A percentile compares a stretch with the other conserved stretches of the same genome.
These are phyloP conservation scores for Beauveria varroae DNA, from an alignment of 2,329 filamentous ascomycete species.

Conservation along the genomic window DNA sequence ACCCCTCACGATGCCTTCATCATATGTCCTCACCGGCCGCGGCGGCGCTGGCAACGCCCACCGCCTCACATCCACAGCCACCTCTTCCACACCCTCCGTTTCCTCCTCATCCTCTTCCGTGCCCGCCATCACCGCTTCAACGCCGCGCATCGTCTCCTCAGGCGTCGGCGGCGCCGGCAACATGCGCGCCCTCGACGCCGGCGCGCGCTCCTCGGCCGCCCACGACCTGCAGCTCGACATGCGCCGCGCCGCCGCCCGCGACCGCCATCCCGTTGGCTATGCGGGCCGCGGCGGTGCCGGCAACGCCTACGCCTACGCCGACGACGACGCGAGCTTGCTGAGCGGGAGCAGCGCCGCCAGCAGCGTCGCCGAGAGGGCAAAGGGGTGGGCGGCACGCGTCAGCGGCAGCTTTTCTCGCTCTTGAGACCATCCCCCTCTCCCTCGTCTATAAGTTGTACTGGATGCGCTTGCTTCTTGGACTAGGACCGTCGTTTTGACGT, in stretches of 20 bases:
- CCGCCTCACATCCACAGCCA: slow-evolving; percentile 34
- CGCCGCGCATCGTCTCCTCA: slow-evolving; percentile 49
- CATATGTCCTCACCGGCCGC: slow-evolving; percentile 45
- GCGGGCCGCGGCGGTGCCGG: slow-evolving; percentile 61
- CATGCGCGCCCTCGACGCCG: slow-evolving; percentile 41
- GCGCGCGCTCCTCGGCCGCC: slow-evolving; percentile 37
- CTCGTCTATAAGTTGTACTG: too few relatives aligned
- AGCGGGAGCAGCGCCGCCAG: slow-evolving; percentile 19
- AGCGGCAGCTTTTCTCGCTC: slow-evolving; percentile 17
- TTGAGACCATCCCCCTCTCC: background rate
- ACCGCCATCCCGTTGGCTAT: slow-evolving; percentile 45
- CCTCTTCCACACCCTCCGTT: background rate
- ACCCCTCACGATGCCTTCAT: slow-evolving; percentile 27
- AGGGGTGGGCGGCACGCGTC: slow-evolving; percentile 18
- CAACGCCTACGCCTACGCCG: slow-evolving; percentile 47
- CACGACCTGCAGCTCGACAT: slow-evolving; percentile 42
- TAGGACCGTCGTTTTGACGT: too few relatives aligned
- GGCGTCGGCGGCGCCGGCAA: slow-evolving; percentile 64
- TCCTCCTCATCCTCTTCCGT: slow-evolving; percentile 25
- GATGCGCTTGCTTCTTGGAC: too few relatives aligned
- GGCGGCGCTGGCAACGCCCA: slow-evolving; percentile 51
- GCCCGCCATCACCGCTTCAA: slow-evolving; percentile 24
- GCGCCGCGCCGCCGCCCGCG: slow-evolving; percentile 35
- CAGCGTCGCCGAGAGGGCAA: background rate
- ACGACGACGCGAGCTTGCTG: slow-evolving; percentile 13